These are phyloP conservation scores for Rhodotorula diobovata DNA, from an alignment of 768 basidiomycete species.

Conservation along the genomic window DNA sequence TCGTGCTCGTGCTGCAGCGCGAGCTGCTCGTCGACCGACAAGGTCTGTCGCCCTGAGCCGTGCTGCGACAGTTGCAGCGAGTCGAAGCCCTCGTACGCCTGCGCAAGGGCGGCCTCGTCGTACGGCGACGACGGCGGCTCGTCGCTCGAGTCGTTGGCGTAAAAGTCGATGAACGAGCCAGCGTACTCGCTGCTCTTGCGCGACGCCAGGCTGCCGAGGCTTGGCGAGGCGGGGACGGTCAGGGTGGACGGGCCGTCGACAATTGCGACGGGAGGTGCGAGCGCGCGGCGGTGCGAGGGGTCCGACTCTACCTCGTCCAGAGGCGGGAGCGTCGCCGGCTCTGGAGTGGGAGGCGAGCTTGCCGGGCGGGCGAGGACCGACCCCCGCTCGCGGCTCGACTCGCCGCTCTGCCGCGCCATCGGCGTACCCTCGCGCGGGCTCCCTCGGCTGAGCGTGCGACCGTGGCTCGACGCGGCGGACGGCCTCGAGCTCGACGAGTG, in stretches of 20 bases:
- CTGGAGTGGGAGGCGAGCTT: constrained; percentile 11
- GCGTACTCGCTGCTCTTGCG: constrained; percentile 28
- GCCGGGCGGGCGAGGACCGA: constrained; percentile 10
- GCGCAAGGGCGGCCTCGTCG: background rate
- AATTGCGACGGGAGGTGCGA: background rate
- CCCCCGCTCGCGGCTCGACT: background rate
- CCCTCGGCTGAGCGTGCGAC: constrained; percentile 11
- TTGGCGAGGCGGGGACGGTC: constrained; percentile 11
- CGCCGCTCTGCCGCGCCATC: background rate
- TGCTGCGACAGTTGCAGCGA: background rate
- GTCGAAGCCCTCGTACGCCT: background rate
- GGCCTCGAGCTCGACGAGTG: background rate
- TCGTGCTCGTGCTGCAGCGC: background rate
- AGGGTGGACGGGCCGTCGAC: background rate
- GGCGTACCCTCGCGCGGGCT: background rate
- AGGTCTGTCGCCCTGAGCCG: background rate
- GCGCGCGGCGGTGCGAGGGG: constrained; percentile 3
- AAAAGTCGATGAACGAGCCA: constrained; percentile 35
- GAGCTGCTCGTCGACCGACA: constrained; percentile 9
- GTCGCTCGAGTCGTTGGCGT: constrained; percentile 21
- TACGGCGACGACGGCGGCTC: background rate
- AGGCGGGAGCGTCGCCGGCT: constrained; percentile 11
- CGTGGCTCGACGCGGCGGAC: background rate
- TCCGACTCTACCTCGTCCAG: constrained; percentile 3
- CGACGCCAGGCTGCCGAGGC: constrained; percentile 20